Percentiles rank a stretch among this genome's conserved stretches.
Evolutionary conservation across 768 basidiomycete genomes (phyloP).

Genomic region (Cubamyces sp.): DNA sequence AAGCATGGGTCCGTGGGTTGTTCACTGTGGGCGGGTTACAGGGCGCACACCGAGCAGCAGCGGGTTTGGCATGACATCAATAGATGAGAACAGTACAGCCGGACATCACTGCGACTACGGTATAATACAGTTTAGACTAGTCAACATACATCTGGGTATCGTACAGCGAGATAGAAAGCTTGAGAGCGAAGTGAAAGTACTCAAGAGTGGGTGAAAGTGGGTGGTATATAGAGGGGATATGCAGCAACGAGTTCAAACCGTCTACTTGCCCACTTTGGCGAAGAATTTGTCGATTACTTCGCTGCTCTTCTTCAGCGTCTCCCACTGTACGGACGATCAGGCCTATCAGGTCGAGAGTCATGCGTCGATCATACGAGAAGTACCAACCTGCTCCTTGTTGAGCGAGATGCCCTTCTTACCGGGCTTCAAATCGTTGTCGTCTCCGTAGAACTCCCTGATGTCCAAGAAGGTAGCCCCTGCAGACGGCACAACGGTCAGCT

Average conservation of each 20-base stretch:
- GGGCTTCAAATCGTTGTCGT: constrained; percentile 61
- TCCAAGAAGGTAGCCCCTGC: constrained; percentile 62
- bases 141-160: constrained; percentile 1
- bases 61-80: constrained; percentile 53
- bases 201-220: not conserved
- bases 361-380: not conserved
- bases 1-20: constrained; percentile 71
- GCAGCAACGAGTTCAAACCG: not conserved
- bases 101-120: not conserved
- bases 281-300: constrained; percentile 58
- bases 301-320: constrained; percentile 49
- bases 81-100: constrained; percentile 10
- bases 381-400: constrained; percentile 59
- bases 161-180: not conserved
- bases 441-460: constrained; percentile 73
- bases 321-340: constrained; percentile 49
- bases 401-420: constrained; percentile 84
- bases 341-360: not conserved
- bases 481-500: not conserved
- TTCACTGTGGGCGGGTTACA: constrained; percentile 61
- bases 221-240: not conserved
- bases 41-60: constrained; percentile 73
- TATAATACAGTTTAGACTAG: constrained; percentile 9
- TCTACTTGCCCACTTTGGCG: constrained; percentile 26
- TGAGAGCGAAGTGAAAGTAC: not conserved